Evolutionary conservation across 352 stramenopile genomes (phyloP).

Genomic region (Globisporangium radiosum): DNA sequence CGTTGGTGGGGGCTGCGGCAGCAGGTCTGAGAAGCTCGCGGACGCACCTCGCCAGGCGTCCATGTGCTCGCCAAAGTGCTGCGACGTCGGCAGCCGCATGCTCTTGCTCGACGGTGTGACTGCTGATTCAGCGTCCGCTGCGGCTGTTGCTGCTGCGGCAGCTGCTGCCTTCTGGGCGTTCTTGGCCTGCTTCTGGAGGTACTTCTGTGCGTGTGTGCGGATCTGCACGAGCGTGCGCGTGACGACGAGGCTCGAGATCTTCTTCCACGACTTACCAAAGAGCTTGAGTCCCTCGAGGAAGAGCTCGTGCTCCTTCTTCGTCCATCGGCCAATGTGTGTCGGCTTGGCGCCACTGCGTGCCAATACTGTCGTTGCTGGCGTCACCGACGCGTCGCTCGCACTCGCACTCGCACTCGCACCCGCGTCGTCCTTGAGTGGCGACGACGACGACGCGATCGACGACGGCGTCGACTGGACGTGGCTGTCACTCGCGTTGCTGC

Average conservation of each 20-base stretch:
- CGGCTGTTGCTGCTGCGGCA: constrained; percentile 12
- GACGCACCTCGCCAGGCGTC: constrained; percentile 6
- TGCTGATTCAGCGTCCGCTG: neutral
- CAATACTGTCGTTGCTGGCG: neutral
- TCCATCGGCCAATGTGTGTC: constrained; percentile 77
- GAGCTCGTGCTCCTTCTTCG: constrained; percentile 83
- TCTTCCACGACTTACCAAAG: constrained; percentile 90
- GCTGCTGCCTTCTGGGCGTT: constrained; percentile 34
- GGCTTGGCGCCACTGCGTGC: neutral
- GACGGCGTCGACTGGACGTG: neutral
- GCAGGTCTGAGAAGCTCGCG: constrained; percentile 10
- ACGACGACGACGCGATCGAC: neutral
- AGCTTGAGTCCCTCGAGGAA: constrained; percentile 83
- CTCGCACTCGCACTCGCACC: neutral
- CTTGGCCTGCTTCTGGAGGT: constrained; percentile 85
- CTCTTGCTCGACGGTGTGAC: neutral
- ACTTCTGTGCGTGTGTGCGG: constrained; percentile 96
- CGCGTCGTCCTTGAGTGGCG: neutral
- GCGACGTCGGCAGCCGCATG: neutral
- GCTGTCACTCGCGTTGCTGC: constrained; percentile 2
- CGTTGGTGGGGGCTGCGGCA: neutral
- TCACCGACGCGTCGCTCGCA: neutral
- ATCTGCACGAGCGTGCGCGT: constrained; percentile 92
- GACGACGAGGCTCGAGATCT: constrained; percentile 77
- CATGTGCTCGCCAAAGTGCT: constrained; percentile 8